A percentile compares a stretch with the other conserved stretches of the same genome.
Conservation (phyloP, 2,329 filamentous ascomycete genomes). For the Claviceps pusilla region DNA sequence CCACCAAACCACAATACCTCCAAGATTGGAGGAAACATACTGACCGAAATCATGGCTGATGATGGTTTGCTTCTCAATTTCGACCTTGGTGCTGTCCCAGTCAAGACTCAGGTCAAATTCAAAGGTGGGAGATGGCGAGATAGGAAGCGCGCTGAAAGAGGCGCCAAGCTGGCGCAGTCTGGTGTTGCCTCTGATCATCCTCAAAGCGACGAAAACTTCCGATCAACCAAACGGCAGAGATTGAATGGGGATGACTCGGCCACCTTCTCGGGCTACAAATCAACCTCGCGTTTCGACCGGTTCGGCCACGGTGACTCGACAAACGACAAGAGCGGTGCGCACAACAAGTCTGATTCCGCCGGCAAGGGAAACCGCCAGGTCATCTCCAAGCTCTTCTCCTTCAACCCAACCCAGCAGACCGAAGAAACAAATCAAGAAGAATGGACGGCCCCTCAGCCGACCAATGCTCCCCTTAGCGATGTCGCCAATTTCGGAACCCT, state of each 20-base stretch:
- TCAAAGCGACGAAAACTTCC: constrained; percentile 14
- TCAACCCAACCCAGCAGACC: constrained; percentile 63
- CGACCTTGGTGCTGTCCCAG: constrained; percentile 52
- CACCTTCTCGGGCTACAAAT: constrained; percentile 1
- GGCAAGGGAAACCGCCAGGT: constrained; percentile 36
- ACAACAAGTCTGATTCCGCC: constrained; percentile 6
- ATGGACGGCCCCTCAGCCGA: constrained; percentile 51
- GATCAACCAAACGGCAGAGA: constrained; percentile 32
- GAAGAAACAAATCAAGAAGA: constrained; percentile 36
- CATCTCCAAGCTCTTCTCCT: constrained; percentile 83
- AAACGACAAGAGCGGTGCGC: constrained; percentile 7
- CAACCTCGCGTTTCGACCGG: background rate
- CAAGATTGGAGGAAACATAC: background rate
- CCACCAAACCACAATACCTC: constrained; percentile 1
- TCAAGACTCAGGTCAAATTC: constrained; percentile 50
- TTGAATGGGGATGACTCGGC: constrained; percentile 15
- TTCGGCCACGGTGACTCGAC: constrained; percentile 6
- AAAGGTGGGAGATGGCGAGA: constrained; percentile 92
- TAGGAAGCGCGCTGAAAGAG: constrained; percentile 50
- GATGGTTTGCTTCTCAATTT: constrained; percentile 94
- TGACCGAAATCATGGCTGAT: constrained; percentile 54
- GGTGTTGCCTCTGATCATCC: constrained; percentile 10
- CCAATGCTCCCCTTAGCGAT: constrained; percentile 77
- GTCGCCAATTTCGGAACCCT: constrained; percentile 79
- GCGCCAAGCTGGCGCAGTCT: constrained; percentile 15